Evolutionary conservation across 768 basidiomycete species (phyloP).

Genomic region (Sporobolomyces phaffii): DNA sequence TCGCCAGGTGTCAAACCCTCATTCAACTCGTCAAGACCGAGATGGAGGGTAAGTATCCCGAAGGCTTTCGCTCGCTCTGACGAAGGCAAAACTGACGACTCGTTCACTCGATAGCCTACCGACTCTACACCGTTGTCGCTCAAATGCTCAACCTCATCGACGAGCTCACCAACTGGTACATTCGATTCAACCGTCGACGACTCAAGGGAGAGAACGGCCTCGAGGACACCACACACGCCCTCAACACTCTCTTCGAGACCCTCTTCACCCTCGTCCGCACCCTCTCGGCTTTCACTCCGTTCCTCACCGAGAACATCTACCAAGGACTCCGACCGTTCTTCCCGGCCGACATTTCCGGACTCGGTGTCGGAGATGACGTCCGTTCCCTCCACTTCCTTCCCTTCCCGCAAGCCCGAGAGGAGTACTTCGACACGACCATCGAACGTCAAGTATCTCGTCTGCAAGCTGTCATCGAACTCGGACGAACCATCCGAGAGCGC

Average conservation of each 20-base stretch:
- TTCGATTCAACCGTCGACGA: slow-evolving; percentile 92
- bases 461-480: slow-evolving; percentile 89
- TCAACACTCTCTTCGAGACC: slow-evolving; percentile 94
- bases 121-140: slow-evolving; percentile 96
- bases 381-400: slow-evolving; percentile 91
- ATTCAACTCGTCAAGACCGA: slow-evolving; percentile 85
- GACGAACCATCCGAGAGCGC: slow-evolving; percentile 77
- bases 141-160: slow-evolving; percentile 83
- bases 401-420: slow-evolving; percentile 87
- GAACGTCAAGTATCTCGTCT: slow-evolving; percentile 91
- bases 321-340: slow-evolving; percentile 82
- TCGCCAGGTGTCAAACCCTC: slow-evolving; percentile 94
- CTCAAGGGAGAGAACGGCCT: slow-evolving; percentile 90
- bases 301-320: slow-evolving; percentile 93
- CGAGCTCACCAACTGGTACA: slow-evolving; percentile 99
- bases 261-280: slow-evolving; percentile 89
- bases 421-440: slow-evolving; percentile 88
- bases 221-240: slow-evolving; percentile 76
- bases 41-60: slow-evolving; percentile 63
- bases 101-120: slow-evolving; percentile 55
- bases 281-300: slow-evolving; percentile 98
- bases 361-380: slow-evolving; percentile 59
- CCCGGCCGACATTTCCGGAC: slow-evolving; percentile 58
- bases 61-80: not conserved
- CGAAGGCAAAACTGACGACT: not conserved